These are phyloP conservation scores for Claviceps citrina DNA, from an alignment of 2,329 filamentous ascomycete genomes.

Conservation along the genomic window DNA sequence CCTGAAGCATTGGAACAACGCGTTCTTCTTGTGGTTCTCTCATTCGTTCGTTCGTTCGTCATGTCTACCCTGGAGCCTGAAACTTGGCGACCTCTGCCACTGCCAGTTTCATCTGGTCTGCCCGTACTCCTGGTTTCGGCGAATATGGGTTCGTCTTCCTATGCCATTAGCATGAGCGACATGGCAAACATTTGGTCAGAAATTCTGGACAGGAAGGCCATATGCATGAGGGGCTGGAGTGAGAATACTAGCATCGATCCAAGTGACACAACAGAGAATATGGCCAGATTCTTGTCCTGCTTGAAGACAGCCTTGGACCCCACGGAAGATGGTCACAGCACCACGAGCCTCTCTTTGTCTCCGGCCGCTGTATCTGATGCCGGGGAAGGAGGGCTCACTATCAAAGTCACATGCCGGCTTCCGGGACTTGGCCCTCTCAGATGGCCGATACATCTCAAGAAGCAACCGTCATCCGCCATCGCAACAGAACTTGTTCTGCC, in stretches of 20 bases:
- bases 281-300: slow-evolving; percentile 50
- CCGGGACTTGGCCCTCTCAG: slow-evolving; percentile 48
- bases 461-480: slow-evolving; percentile 25
- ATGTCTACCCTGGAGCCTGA: slow-evolving; percentile 14
- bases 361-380: slow-evolving; percentile 18
- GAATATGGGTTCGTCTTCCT: slow-evolving; percentile 37
- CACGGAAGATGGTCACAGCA: slow-evolving; percentile 27
- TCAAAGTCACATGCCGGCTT: slow-evolving; percentile 44
- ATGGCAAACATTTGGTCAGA: slow-evolving; percentile 61
- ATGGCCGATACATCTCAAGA: slow-evolving; percentile 48
- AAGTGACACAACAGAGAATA: slow-evolving; percentile 50
- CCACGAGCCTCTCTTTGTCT: slow-evolving; percentile 29
- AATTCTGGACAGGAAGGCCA: slow-evolving; percentile 41
- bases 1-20: background rate
- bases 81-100: slow-evolving; percentile 29
- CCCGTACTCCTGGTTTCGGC: slow-evolving; percentile 51
- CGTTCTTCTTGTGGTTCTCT: background rate
- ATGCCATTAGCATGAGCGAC: slow-evolving; percentile 54
- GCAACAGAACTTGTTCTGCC: slow-evolving; percentile 36
- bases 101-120: slow-evolving; percentile 21
- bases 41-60: background rate
- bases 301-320: slow-evolving; percentile 37
- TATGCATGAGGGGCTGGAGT: slow-evolving; percentile 45
- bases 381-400: slow-evolving; percentile 26
- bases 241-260: slow-evolving; percentile 60